Conservation (phyloP, 257 asterid species). For the Coffea canephora region DNA sequence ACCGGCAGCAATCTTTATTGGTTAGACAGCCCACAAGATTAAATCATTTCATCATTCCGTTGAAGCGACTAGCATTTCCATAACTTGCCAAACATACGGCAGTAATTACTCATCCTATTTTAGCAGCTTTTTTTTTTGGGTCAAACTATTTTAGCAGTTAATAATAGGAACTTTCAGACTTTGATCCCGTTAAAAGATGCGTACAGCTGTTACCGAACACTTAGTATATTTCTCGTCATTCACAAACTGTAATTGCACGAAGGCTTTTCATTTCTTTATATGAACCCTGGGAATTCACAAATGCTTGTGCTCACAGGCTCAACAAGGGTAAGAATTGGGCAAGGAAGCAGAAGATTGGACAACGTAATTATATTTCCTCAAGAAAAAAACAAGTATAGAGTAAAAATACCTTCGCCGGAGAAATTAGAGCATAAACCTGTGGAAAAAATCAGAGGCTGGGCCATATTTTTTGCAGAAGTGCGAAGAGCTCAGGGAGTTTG, state of each 20-base stretch:
- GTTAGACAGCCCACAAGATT: not conserved
- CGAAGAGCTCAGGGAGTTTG: not conserved
- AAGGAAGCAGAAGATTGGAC: not conserved
- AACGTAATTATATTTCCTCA: not conserved
- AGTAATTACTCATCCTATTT: not conserved
- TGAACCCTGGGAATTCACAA: not conserved
- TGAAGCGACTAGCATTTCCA: not conserved
- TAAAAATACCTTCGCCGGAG: constrained; percentile 6
- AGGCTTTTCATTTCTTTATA: not conserved
- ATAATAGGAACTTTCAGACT: not conserved
- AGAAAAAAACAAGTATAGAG: not conserved
- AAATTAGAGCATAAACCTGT: not conserved
- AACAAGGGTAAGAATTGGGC: no score
- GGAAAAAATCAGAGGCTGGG: constrained; percentile 10
- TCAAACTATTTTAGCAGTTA: not conserved
- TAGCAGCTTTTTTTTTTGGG: not conserved
- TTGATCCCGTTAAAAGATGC: not conserved
- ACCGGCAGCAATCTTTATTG: not conserved
- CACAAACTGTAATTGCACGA: not conserved
- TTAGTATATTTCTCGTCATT: no score
- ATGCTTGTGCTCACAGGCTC: not conserved
- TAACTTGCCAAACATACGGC: not conserved
- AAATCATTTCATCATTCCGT: not conserved
- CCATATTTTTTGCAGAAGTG: constrained; percentile 8
- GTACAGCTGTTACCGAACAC: not conserved